Evolutionary conservation across 805 yeast species (phyloP), one percentile per base, ranked within the genome.

Genomic region (Tanozyma kutaoensis): DNA sequence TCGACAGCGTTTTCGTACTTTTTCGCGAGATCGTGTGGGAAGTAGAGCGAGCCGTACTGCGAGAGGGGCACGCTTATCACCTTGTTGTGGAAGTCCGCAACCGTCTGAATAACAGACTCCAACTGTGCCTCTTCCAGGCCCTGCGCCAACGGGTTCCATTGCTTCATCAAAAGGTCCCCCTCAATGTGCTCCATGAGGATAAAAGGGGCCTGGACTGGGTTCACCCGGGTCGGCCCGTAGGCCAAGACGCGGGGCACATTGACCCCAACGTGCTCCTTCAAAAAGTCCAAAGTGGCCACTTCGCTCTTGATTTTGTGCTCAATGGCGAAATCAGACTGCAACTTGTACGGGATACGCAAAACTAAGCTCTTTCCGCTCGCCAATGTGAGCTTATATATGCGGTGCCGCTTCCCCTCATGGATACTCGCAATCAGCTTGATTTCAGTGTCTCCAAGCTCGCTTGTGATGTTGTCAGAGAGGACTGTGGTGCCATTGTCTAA

Each of bases 361-460:
- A 81, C 69, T 37, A 77, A 73, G 8, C 67, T 56, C 38, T 70
- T 76, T 3, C 58, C 74, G 27, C 71, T 66, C 36, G 68, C 68
- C 29, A 85, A 58, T 13, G 70, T 69, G 21, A 85, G 56, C 46
- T 77, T 73, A 55, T 86, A 88, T 33, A 88, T 61, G 46, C 95
- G 69, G 56, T 88, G 88, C 48, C 84, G 95, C 54, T 82, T 84
- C 29, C 97, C 98, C 51, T 88, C 97, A 45, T 82, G 94, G 33
- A 84, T 66, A 29, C 93, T 77, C 32, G 81, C 70, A 46, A 88
- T 72, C 25, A 86, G 73, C 42, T 72, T 75, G 32, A 67, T 68
- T 16, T 52, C 58, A 15, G 59, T 40, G 8, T 52, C 43, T 7
- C 7, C 7, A 7, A 15, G 17, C 17, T 5, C 7, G 8, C 46